These are phyloP conservation scores for Lolium rigidum DNA, from an alignment of 176 grass and related monocot species.

Conservation along the genomic window DNA sequence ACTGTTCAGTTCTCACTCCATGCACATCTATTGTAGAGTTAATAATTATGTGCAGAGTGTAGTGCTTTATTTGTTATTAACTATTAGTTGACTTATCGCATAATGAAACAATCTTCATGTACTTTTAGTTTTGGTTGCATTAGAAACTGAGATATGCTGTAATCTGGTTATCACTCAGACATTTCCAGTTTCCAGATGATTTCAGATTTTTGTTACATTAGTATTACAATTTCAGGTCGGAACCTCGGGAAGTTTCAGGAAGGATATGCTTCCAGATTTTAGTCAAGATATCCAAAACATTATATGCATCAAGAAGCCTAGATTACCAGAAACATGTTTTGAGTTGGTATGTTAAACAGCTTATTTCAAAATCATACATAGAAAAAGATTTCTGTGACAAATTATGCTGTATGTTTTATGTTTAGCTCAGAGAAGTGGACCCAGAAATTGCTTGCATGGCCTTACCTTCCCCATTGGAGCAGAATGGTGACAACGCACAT, in stretches of 20 bases:
- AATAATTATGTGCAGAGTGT: background rate
- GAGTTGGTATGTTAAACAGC: slow-evolving; percentile 37
- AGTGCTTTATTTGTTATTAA: slow-evolving; percentile 14
- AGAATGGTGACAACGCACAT: slow-evolving; percentile 6
- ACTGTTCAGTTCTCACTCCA: too few species aligned
- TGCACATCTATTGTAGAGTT: too few species aligned
- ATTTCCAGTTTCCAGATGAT: slow-evolving; percentile 17
- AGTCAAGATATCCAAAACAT: slow-evolving; percentile 35
- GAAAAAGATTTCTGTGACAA: background rate
- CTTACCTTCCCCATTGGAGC: slow-evolving; percentile 11
- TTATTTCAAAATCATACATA: slow-evolving; percentile 3
- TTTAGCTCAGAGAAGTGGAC: slow-evolving; percentile 43
- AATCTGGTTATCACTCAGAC: background rate
- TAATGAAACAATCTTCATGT: background rate
- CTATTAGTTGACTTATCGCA: background rate
- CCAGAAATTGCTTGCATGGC: slow-evolving; percentile 12
- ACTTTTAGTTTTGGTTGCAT: background rate
- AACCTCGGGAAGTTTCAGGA: slow-evolving; percentile 34
- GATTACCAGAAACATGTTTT: slow-evolving; percentile 45
- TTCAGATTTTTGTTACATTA: background rate
- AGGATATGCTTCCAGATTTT: slow-evolving; percentile 41
- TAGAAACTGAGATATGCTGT: background rate
- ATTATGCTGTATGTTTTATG: slow-evolving; percentile 17
- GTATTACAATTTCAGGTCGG: slow-evolving; percentile 30
- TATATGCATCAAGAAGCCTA: slow-evolving; percentile 36